Conservation (phyloP, 305 asterid species). For the Plantago lanceolata region DNA sequence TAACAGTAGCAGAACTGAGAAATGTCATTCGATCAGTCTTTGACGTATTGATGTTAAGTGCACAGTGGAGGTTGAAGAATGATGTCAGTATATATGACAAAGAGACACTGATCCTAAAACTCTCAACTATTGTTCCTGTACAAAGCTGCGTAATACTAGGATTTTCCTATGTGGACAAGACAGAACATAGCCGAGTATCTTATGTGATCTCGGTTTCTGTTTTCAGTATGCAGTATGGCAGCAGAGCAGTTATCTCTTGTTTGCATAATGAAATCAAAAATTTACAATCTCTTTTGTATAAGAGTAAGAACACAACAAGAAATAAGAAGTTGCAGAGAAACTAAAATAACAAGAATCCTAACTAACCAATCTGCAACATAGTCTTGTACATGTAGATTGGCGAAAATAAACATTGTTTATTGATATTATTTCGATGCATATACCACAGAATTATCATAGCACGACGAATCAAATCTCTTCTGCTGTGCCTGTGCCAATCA, state of each 20-base stretch:
- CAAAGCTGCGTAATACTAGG: not conserved
- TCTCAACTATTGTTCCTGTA: not conserved
- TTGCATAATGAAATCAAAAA: not conserved
- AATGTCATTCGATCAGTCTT: not conserved
- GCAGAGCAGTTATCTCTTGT: not conserved
- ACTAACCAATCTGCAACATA: not conserved
- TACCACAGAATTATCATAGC: conserved; percentile 19
- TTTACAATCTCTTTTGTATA: not conserved
- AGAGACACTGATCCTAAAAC: not conserved
- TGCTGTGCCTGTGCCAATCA: conserved; percentile 6
- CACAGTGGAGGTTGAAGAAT: too few relatives aligned
- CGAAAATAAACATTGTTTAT: conserved; percentile 3
- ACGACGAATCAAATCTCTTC: not conserved
- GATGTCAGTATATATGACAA: too few relatives aligned
- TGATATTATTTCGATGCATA: conserved; percentile 18
- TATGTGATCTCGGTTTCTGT: not conserved
- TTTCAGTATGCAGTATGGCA: not conserved
- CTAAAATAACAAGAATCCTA: conserved; percentile 8
- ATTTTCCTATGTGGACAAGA: not conserved
- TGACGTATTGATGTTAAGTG: not conserved
- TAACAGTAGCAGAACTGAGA: not conserved
- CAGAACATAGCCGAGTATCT: not conserved
- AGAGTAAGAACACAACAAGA: not conserved
- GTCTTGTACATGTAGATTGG: not conserved
- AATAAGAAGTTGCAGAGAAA: not conserved